These are phyloP conservation scores for Westerdykella aurantiaca DNA, from an alignment of 2,329 filamentous ascomycete species.

Conservation along the genomic window DNA sequence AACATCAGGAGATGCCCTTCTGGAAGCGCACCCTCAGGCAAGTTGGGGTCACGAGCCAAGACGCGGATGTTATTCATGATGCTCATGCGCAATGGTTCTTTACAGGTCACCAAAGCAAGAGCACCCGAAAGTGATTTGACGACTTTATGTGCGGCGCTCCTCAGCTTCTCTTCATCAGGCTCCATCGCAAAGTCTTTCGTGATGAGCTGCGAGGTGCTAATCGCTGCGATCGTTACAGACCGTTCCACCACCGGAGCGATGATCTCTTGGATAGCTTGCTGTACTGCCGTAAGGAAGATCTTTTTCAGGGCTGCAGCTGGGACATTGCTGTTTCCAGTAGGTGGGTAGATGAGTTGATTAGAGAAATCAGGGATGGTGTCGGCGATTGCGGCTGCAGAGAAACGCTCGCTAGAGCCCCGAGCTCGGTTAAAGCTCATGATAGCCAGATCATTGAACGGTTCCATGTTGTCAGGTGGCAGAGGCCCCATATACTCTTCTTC, in stretches of 20 bases:
- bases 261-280: conserved; percentile 88
- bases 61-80: conserved; percentile 97
- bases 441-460: conserved; percentile 76
- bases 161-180: conserved; percentile 78
- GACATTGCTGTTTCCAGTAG: conserved; percentile 64
- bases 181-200: conserved; percentile 96
- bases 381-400: conserved; percentile 72
- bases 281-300: conserved; percentile 81
- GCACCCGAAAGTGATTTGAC: conserved; percentile 92
- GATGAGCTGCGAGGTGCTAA: conserved; percentile 91
- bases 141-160: conserved; percentile 84
- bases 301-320: conserved; percentile 57
- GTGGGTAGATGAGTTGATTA: conserved; percentile 69
- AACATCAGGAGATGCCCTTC: conserved; percentile 98
- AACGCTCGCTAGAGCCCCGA: conserved; percentile 61
- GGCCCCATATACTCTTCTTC: conserved; percentile 52
- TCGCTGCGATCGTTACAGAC: conserved; percentile 95
- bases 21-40: conserved; percentile 66
- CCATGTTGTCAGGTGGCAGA: conserved; percentile 59
- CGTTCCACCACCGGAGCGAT: conserved; percentile 96
- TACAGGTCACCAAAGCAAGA: conserved; percentile 93
- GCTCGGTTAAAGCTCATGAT: conserved; percentile 56
- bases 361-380: conserved; percentile 80
- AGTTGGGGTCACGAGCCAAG: conserved; percentile 53
- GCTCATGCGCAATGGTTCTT: conserved; percentile 91